These are phyloP conservation scores for Hyphodiscus hymeniophilus DNA, from an alignment of 495 filamentous ascomycete species.

Conservation along the genomic window DNA sequence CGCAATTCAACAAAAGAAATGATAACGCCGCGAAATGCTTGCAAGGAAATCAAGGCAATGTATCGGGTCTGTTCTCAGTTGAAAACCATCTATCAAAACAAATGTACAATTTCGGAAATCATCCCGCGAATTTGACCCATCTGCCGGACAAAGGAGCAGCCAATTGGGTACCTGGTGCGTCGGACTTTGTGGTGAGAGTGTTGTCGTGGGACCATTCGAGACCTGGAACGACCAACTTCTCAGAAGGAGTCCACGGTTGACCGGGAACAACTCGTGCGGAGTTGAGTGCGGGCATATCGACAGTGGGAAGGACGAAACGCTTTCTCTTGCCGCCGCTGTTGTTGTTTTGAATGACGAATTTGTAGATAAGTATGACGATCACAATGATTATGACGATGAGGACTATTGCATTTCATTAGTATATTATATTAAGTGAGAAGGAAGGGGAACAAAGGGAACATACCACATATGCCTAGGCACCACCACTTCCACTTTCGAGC, in stretches of 20 bases:
- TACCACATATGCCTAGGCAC: conserved; percentile 74
- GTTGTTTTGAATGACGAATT: conserved; percentile 13
- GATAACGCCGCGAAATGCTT: neutral
- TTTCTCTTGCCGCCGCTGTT: conserved; percentile 33
- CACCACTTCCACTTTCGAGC: conserved; percentile 97
- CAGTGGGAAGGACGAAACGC: conserved; percentile 12
- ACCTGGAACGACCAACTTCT: conserved; percentile 11
- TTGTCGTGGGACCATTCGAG: conserved; percentile 11
- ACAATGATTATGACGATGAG: conserved; percentile 43
- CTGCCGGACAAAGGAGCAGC: neutral
- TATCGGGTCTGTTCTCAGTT: neutral
- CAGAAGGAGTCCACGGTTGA: neutral
- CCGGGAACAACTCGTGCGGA: conserved; percentile 7
- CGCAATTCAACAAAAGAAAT: neutral
- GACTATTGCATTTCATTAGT: conserved; percentile 25
- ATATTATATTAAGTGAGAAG: neutral
- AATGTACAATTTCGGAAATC: neutral
- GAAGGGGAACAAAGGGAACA: conserved; percentile 30
- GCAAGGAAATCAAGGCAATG: neutral
- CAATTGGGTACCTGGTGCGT: too few species aligned
- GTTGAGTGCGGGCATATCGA: neutral
- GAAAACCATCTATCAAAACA: too few species aligned
- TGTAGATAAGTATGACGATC: conserved; percentile 34
- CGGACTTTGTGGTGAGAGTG: neutral
- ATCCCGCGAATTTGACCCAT: neutral